phyloP scores from a whole-genome alignment of 345 rosid genomes.

The Salix purpurea region DNA sequence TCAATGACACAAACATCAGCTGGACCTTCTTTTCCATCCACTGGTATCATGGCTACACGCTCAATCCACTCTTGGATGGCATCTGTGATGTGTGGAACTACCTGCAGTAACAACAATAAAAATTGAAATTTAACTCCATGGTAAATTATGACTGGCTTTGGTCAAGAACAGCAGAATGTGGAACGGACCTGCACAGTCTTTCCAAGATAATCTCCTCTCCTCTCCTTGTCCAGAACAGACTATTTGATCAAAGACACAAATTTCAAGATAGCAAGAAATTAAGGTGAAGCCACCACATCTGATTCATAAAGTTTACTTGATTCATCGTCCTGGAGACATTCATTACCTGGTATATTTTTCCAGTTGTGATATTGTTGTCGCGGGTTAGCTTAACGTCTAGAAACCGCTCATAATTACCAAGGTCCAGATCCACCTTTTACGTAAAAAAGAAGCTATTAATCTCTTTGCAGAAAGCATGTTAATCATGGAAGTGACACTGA shows the following conservation, averaged over 20 bases:
- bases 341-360: constrained; percentile 81
- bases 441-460: background rate
- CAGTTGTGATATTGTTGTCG: constrained; percentile 89
- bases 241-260: constrained; percentile 20
- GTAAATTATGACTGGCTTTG: background rate
- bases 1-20: constrained; percentile 98
- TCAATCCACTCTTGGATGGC: constrained; percentile 98
- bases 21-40: constrained; percentile 77
- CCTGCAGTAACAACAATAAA: constrained; percentile 37
- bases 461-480: background rate
- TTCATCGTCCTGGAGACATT: background rate
- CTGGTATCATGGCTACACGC: constrained; percentile 75
- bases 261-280: background rate
- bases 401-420: constrained; percentile 97
- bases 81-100: constrained; percentile 94
- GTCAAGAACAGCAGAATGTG: background rate
- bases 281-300: background rate
- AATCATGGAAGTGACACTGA: background rate
- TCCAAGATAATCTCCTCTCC: constrained; percentile 94
- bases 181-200: constrained; percentile 86
- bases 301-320: background rate
- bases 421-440: constrained; percentile 93
- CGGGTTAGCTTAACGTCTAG: constrained; percentile 76
- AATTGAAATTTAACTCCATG: background rate
- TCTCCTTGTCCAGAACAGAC: constrained; percentile 86